A percentile compares a stretch with the other conserved stretches of the same genome.
phyloP scores from a whole-genome alignment of 495 filamentous ascomycete genomes.

The Xylaria curta region DNA sequence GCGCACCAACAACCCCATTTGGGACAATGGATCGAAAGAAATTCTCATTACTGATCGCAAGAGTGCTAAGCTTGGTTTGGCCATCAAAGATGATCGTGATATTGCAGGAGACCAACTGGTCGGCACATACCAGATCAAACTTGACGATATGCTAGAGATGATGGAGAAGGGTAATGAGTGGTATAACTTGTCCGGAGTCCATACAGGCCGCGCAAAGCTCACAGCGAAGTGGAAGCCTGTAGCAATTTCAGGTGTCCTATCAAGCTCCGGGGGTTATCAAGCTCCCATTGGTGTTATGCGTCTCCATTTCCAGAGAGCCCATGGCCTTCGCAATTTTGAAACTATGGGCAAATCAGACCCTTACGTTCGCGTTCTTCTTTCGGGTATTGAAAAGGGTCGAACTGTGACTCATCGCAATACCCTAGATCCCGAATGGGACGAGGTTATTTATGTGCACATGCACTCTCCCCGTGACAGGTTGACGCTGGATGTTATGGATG shows the following conservation, averaged over 20 bases:
- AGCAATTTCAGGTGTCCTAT: slow-evolving; percentile 71
- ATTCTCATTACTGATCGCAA: slow-evolving; percentile 92
- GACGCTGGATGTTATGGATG: slow-evolving; percentile 93
- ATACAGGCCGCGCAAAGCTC: slow-evolving; percentile 87
- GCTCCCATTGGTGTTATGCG: slow-evolving; percentile 94
- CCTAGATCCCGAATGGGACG: slow-evolving; percentile 94
- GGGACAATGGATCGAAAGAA: slow-evolving; percentile 88
- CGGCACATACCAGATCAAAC: slow-evolving; percentile 90
- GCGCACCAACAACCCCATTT: slow-evolving; percentile 95
- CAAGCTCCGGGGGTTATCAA: slow-evolving; percentile 85
- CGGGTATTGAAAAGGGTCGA: slow-evolving; percentile 84
- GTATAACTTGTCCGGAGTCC: slow-evolving; percentile 85
- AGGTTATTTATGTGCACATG: slow-evolving; percentile 92
- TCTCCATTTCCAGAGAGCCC: slow-evolving; percentile 85
- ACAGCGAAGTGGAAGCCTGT: slow-evolving; percentile 94
- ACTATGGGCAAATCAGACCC: slow-evolving; percentile 96
- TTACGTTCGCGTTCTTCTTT: slow-evolving; percentile 86
- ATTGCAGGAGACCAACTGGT: slow-evolving; percentile 81
- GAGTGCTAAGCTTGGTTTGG: slow-evolving; percentile 83
- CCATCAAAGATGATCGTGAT: slow-evolving; percentile 94
- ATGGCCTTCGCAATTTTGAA: slow-evolving; percentile 87
- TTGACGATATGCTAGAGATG: slow-evolving; percentile 89
- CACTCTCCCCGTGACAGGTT: slow-evolving; percentile 86
- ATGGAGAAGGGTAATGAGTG: slow-evolving; percentile 94
- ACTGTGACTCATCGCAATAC: slow-evolving; percentile 97